phyloP scores from a whole-genome alignment of 1,284 basidiomycete genomes.

The Agroathelia rolfsii region DNA sequence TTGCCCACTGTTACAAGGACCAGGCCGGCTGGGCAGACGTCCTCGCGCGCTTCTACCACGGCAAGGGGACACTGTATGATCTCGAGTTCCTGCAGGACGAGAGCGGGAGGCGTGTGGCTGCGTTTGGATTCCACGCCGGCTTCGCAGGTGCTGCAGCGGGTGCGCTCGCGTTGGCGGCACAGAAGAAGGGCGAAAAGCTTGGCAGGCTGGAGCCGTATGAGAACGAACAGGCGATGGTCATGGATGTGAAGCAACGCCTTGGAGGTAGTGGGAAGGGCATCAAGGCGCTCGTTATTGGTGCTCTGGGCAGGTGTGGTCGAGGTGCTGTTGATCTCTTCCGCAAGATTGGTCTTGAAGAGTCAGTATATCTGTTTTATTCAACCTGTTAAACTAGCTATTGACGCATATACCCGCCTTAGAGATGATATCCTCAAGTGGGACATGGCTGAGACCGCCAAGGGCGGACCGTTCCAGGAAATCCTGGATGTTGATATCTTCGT shows the following conservation, averaged over 20 bases:
- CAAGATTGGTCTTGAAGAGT: conserved; percentile 91
- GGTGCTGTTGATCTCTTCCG: conserved; percentile 93
- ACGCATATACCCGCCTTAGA: conserved; percentile 36
- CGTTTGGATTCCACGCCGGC: conserved; percentile 97
- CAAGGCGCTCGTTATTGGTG: conserved; percentile 92
- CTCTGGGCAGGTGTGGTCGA: conserved; percentile 91
- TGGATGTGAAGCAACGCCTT: conserved; percentile 58
- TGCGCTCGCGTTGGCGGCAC: conserved; percentile 73
- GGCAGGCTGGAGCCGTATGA: conserved; percentile 70
- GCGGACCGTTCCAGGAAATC: conserved; percentile 94
- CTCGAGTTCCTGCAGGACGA: conserved; percentile 92
- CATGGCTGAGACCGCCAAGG: conserved; percentile 92
- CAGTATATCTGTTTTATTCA: conserved; percentile 20
- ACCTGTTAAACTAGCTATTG: conserved; percentile 3
- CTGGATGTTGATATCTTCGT: conserved; percentile 97
- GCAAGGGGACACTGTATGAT: conserved; percentile 89
- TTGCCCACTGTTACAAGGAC: conserved; percentile 97
- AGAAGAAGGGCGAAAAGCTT: conserved; percentile 51
- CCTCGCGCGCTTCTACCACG: conserved; percentile 80
- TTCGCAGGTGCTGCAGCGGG: conserved; percentile 96
- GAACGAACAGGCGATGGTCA: conserved; percentile 79
- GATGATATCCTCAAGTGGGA: conserved; percentile 98
- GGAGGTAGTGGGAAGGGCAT: conserved; percentile 68
- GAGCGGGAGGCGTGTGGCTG: conserved; percentile 86
- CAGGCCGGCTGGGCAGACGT: conserved; percentile 92